phyloP scores from a whole-genome alignment of 2,329 filamentous ascomycete genomes.

The Xylaria sp. region DNA sequence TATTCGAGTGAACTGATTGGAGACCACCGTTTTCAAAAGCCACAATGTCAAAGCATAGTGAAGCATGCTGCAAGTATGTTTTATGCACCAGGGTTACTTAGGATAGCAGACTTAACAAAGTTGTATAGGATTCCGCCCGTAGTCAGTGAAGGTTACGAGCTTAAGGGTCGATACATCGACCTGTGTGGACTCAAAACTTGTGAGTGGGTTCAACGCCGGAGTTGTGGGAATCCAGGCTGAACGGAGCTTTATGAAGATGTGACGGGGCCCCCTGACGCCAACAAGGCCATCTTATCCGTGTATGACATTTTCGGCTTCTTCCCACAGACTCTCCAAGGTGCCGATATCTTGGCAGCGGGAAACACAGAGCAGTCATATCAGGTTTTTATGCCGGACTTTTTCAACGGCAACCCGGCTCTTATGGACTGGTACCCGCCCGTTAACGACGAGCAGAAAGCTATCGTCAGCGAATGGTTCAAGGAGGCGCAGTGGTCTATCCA shows the following conservation, averaged over 20 bases:
- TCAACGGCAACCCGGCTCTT: slow-evolving; percentile 70
- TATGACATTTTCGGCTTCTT: slow-evolving; percentile 75
- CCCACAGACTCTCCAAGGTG: slow-evolving; percentile 71
- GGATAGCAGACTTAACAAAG: neutral
- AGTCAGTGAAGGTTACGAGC: slow-evolving; percentile 25
- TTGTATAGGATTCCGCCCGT: slow-evolving; percentile 26
- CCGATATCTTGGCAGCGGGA: slow-evolving; percentile 64
- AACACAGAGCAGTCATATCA: slow-evolving; percentile 69
- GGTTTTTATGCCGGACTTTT: slow-evolving; percentile 89
- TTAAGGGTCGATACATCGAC: slow-evolving; percentile 30
- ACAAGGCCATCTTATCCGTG: slow-evolving; percentile 63
- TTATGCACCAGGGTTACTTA: neutral
- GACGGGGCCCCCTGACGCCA: slow-evolving; percentile 49
- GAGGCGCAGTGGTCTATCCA: slow-evolving; percentile 53
- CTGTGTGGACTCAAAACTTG: slow-evolving; percentile 26
- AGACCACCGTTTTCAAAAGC: neutral
- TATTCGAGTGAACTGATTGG: neutral
- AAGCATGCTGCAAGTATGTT: slow-evolving; percentile 31
- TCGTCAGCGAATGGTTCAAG: slow-evolving; percentile 61
- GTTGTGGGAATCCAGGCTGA: neutral
- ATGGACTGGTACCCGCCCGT: slow-evolving; percentile 65
- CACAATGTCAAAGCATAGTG: slow-evolving; percentile 30
- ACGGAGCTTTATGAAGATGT: slow-evolving; percentile 44
- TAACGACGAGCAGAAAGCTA: slow-evolving; percentile 64
- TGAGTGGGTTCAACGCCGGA: slow-evolving; percentile 13